Percentiles rank a stretch among this genome's conserved stretches.
These are phyloP conservation scores for Diaporthe longicolla DNA, from an alignment of 2,329 filamentous ascomycete species.

Conservation along the genomic window DNA sequence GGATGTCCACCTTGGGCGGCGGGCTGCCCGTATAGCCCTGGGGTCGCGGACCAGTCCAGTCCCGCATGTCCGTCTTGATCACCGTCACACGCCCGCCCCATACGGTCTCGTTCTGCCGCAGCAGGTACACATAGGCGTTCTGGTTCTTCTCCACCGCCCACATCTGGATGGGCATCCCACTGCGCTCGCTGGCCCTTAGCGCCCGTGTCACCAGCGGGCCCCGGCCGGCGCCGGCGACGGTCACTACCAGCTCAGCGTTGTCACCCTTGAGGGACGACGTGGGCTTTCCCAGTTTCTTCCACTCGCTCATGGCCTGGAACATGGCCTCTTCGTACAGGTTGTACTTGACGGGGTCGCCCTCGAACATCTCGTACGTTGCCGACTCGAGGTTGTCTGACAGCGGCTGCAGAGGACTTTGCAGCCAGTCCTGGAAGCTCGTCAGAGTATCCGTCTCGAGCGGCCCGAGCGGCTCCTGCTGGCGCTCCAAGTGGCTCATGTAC, in stretches of 20 bases:
- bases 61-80: slow-evolving; percentile 96
- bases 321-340: slow-evolving; percentile 93
- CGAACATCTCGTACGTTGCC: slow-evolving; percentile 98
- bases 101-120: slow-evolving; percentile 85
- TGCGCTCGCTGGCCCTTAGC: slow-evolving; percentile 81
- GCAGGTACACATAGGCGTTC: slow-evolving; percentile 93
- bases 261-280: slow-evolving; percentile 71
- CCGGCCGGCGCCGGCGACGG: slow-evolving; percentile 92
- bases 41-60: slow-evolving; percentile 86
- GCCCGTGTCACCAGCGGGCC: slow-evolving; percentile 93
- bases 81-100: slow-evolving; percentile 88
- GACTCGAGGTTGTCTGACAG: slow-evolving; percentile 97
- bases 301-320: slow-evolving; percentile 83
- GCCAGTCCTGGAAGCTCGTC: slow-evolving; percentile 85
- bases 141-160: slow-evolving; percentile 99
- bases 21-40: slow-evolving; percentile 56
- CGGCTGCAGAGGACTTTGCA: slow-evolving; percentile 94
- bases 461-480: slow-evolving; percentile 77
- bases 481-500: slow-evolving; percentile 88
- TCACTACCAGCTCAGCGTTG: slow-evolving; percentile 75
- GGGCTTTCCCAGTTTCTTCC: slow-evolving; percentile 79
- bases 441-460: slow-evolving; percentile 66
- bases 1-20: slow-evolving; percentile 83
- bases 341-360: slow-evolving; percentile 98
- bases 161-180: slow-evolving; percentile 83